Base-by-base conservation (phyloP, 2,329 filamentous ascomycete species). In the Tolypocladium tropicale region DNA sequence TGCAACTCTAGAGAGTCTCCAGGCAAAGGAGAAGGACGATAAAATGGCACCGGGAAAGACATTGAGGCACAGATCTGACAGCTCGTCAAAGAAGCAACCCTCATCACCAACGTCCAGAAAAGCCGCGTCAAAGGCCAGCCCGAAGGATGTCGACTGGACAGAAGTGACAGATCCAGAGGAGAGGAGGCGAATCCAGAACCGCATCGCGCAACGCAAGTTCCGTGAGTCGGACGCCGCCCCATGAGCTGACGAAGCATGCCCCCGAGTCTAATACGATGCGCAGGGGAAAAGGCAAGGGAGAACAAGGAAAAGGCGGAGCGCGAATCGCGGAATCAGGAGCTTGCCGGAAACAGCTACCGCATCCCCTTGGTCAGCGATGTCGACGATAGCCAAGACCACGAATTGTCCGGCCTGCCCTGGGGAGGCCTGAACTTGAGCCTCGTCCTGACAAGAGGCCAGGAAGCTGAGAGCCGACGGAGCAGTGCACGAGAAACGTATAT, bases 161-260 rank as follows among this genome's bases (percentile, higher is more conserved):
- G 79, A 85, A 0, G 78, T 90, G 48, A 81, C 80, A 7, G 86
- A 90, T 62, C 85, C 85, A 0, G 83, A 84, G 58, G 85, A 89
- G 72, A 78, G 88, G 65, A 77, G 88, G 59, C 84, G 86, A 58
- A 86, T 90, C 53, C 88, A 91, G 68, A 91, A 91, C 67, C 81
- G 86, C 55, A 80, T 90, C 58, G 87, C 87, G 2, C 88, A 90
- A 65, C 78, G 87, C 61, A 89, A 89, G 64, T 90, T 89, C 62
- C 79, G 88, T 90, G 78, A 65, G 85, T 63, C 16, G 6, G 43
- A 25, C 2, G 3, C 14, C 32, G 11, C 14, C 28, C 28, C 21
- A 25, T 18, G 12, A 4, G 6, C 23, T 9, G 3, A 23, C 34
- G 37, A 52, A 11, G 6, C 28, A 23, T 3, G n/a, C n/a, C n/a